A percentile compares a stretch with the other conserved stretches of the same genome.
Evolutionary conservation across 2,329 filamentous ascomycete genomes (phyloP).

Genomic region (Monosporascus sp.): DNA sequence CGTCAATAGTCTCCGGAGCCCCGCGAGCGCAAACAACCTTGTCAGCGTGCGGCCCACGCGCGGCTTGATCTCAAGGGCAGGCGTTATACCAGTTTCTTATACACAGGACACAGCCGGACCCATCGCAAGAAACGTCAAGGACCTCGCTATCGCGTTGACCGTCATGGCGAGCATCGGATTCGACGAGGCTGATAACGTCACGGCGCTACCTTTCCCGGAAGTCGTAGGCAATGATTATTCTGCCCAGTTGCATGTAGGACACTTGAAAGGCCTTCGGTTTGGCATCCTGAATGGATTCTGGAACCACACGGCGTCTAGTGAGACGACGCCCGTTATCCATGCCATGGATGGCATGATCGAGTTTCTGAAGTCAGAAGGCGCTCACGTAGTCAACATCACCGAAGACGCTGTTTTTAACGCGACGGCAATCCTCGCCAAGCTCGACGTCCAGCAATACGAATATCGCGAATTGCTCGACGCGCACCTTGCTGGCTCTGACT

Average conservation of each 20-base stretch:
- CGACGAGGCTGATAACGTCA: conserved; percentile 48
- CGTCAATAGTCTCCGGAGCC: conserved; percentile 57
- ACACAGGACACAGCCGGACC: conserved; percentile 54
- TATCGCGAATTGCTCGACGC: conserved; percentile 49
- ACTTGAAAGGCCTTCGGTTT: conserved; percentile 24
- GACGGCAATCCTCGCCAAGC: conserved; percentile 36
- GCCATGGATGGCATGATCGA: conserved; percentile 44
- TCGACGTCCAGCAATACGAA: conserved; percentile 59
- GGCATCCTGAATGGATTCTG: conserved; percentile 47
- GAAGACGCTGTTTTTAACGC: conserved; percentile 44
- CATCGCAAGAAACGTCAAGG: conserved; percentile 45
- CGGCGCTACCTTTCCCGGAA: conserved; percentile 39
- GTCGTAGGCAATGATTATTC: conserved; percentile 42
- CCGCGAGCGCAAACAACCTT: conserved; percentile 55
- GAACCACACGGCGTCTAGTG: conserved; percentile 43
- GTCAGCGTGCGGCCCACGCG: conserved; percentile 54
- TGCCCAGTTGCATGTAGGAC: conserved; percentile 25
- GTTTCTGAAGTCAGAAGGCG: conserved; percentile 42
- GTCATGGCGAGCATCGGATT: conserved; percentile 49
- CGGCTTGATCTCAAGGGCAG: conserved; percentile 44
- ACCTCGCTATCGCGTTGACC: conserved; percentile 44
- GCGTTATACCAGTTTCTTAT: conserved; percentile 50
- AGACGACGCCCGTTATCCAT: conserved; percentile 53
- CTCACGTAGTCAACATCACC: conserved; percentile 44
- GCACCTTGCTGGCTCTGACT: conserved; percentile 45